phyloP scores from a whole-genome alignment of 2,329 filamentous ascomycete species.

The Calonectria hongkongensis region DNA sequence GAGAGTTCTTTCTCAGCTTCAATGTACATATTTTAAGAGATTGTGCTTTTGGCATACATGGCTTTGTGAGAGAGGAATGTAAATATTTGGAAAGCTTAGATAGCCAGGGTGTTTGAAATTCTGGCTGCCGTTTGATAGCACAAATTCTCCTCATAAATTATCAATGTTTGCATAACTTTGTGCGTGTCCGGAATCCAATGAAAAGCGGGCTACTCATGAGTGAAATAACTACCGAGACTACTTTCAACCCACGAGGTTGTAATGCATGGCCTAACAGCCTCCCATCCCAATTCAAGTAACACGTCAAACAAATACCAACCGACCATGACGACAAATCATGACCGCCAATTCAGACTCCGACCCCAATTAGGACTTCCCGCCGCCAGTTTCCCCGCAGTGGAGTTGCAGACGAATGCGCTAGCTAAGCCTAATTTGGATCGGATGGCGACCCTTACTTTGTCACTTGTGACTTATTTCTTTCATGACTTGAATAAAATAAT shows the following conservation, averaged over 20 bases:
- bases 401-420: neutral
- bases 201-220: neutral
- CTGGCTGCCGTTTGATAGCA: neutral
- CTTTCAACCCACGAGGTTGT: neutral
- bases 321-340: neutral
- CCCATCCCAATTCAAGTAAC: neutral
- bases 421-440: constrained; percentile 25
- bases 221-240: neutral
- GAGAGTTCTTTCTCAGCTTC: neutral
- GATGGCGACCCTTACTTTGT: neutral
- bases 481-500: too few relatives aligned
- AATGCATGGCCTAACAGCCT: neutral
- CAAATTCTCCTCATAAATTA: neutral
- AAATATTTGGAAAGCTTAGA: constrained; percentile 1
- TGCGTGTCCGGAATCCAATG: neutral
- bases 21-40: constrained; percentile 13
- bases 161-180: neutral
- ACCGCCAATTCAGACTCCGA: neutral
- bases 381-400: neutral
- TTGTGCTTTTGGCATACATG: neutral
- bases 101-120: neutral
- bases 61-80: neutral
- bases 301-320: neutral
- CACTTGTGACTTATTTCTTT: too few relatives aligned
- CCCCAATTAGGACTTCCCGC: neutral